Percentiles rank a stretch among this genome's conserved stretches.
These are phyloP conservation scores for Fusarium lyarnte DNA, from an alignment of 2,329 filamentous ascomycete genomes.

Conservation along the genomic window DNA sequence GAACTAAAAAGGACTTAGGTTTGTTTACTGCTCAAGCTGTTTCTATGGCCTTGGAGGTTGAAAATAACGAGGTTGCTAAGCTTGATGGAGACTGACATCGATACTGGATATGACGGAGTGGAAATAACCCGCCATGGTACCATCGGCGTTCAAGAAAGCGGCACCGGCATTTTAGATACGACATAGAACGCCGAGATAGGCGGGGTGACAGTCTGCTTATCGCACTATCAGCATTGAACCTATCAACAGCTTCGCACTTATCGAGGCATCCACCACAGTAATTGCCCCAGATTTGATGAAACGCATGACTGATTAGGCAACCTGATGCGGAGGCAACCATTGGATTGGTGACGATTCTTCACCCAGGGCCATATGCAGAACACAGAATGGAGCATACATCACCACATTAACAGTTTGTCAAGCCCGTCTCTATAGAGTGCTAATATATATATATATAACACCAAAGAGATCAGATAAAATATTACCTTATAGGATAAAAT, in stretches of 20 bases:
- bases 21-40: too few species aligned
- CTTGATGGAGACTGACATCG: not conserved
- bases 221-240: not conserved
- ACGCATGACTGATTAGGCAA: not conserved
- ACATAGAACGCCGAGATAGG: not conserved
- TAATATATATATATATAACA: too few species aligned
- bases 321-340: too few species aligned
- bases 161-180: not conserved
- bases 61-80: not conserved
- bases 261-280: not conserved
- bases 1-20: accelerated
- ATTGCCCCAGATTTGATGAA: not conserved
- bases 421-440: not conserved
- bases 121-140: not conserved
- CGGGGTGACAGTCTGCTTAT: accelerated
- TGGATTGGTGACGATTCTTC: not conserved
- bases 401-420: accelerated
- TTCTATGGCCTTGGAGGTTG: too few species aligned
- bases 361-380: not conserved
- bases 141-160: not conserved
- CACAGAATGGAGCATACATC: not conserved
- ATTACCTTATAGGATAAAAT: too few species aligned
- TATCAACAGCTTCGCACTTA: accelerated
- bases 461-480: too few species aligned
- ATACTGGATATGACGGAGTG: not conserved